These are phyloP conservation scores for Millerago galiae DNA, from an alignment of 805 yeast species.

Conservation along the genomic window DNA sequence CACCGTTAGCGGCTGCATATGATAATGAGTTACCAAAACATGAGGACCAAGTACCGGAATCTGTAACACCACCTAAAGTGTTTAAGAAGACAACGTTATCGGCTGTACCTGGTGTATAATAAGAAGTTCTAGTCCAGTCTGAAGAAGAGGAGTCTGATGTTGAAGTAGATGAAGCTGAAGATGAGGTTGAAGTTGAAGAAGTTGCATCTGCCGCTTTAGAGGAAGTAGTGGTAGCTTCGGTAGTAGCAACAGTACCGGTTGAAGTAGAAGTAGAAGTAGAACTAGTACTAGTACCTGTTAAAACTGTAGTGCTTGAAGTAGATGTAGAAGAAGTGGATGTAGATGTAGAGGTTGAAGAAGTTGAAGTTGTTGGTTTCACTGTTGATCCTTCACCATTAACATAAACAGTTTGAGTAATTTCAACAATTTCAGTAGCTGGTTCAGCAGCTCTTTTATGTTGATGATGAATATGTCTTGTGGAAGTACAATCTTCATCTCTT, in stretches of 20 bases:
- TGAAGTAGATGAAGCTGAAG: slow-evolving; percentile 23
- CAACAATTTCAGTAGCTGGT: slow-evolving; percentile 50
- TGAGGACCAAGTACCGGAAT: slow-evolving; percentile 84
- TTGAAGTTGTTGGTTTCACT: slow-evolving; percentile 14
- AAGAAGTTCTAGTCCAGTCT: slow-evolving; percentile 70
- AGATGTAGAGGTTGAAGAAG: too few species aligned
- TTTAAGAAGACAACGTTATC: slow-evolving; percentile 77
- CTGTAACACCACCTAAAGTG: slow-evolving; percentile 68
- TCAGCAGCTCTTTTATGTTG: slow-evolving; percentile 47
- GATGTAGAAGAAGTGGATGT: neutral
- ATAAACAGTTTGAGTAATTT: slow-evolving; percentile 73
- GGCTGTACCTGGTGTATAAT: slow-evolving; percentile 68
- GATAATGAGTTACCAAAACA: slow-evolving; percentile 92
- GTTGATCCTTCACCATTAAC: slow-evolving; percentile 52
- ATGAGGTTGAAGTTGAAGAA: slow-evolving; percentile 21
- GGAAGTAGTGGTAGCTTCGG: slow-evolving; percentile 28
- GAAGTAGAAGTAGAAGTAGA: slow-evolving; percentile 19
- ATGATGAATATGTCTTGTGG: slow-evolving; percentile 36
- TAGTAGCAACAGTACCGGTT: slow-evolving; percentile 23
- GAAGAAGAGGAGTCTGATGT: slow-evolving; percentile 19
- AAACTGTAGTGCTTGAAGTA: slow-evolving; percentile 9
- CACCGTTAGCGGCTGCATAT: slow-evolving; percentile 73
- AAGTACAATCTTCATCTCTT: slow-evolving; percentile 34
- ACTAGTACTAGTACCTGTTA: slow-evolving; percentile 16
- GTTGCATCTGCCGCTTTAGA: slow-evolving; percentile 24